Evolutionary conservation across 305 asterid species (phyloP).

Genomic region (Euphrasia arctica): DNA sequence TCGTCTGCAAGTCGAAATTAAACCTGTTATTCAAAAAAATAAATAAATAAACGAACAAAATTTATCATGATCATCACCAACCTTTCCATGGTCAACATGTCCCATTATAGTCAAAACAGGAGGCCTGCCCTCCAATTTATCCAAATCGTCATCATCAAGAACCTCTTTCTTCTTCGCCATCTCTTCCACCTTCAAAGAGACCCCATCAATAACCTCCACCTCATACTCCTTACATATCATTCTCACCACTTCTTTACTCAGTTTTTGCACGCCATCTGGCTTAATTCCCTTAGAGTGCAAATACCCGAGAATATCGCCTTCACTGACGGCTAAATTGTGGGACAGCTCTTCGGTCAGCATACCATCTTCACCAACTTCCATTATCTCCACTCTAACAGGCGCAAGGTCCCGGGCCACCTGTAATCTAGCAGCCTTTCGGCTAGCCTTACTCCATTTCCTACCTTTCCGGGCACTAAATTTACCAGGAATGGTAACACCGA

Average conservation of each 20-base stretch:
- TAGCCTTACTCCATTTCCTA: constrained; percentile 91
- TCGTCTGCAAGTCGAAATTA: constrained; percentile 66
- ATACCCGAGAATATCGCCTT: constrained; percentile 84
- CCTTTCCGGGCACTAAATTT: constrained; percentile 59
- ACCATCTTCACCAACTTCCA: constrained; percentile 93
- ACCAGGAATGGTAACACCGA: constrained; percentile 66
- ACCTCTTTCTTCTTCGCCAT: constrained; percentile 88
- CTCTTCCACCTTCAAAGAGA: constrained; percentile 61
- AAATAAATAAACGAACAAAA: constrained; percentile 19
- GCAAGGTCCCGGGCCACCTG: constrained; percentile 92
- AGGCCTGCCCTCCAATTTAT: constrained; percentile 77
- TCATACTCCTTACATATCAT: constrained; percentile 81
- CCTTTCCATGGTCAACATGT: constrained; percentile 99
- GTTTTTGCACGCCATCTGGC: constrained; percentile 92
- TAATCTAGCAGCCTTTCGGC: constrained; percentile 90
- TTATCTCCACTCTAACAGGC: constrained; percentile 74
- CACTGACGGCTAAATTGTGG: constrained; percentile 67
- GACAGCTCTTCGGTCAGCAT: constrained; percentile 88
- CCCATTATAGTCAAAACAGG: constrained; percentile 97
- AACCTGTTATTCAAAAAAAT: constrained; percentile 28
- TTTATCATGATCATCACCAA: constrained; percentile 28
- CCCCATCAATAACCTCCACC: constrained; percentile 89
- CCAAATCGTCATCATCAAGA: constrained; percentile 79
- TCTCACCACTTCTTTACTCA: constrained; percentile 93
- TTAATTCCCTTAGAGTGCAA: constrained; percentile 75